Evolutionary conservation across 2,329 filamentous ascomycete species (phyloP), one percentile per base, ranked within the genome.

Genomic region (Leptographium galeiforme): DNA sequence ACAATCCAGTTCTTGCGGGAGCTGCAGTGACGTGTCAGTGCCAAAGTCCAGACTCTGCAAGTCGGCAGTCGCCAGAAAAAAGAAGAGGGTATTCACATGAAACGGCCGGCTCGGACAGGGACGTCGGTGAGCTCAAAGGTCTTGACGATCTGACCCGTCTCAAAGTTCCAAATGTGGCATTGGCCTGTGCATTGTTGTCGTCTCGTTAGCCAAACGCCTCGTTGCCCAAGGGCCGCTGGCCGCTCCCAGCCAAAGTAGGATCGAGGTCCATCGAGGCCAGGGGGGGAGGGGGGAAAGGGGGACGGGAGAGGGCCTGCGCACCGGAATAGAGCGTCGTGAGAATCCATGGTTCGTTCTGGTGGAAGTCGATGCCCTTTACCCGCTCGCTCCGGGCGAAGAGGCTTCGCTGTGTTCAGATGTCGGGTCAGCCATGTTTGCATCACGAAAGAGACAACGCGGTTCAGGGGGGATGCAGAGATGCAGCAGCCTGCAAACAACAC

Each of bases 1-100:
- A 95, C 88, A 62, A 95, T 94, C 93, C 93, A 98, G 72, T 97
- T 98, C 82, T 98, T 98, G 63, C 93, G 82, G 61, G 93, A 88
- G 65, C 57, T 58, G 44, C 11, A 34, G 14, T 38, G 11, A 16
- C 30, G 43, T 41, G 43, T 44, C 18, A 49, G 34, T 16, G 8
- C 25, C 25, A 2, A 25, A 25, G 25, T 25, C 25, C 25, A 25
- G 25, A 25, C 25, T 25, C 7, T 19, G 14, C 19, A 13, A 2
- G 44, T 16, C 34, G 16, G 40, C 7, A 30, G 4, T 4, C 8
- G 39, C 12, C 16, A 7, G 18, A 2, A 18, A 25, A 41, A 7
- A 39, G 41, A 7, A 39, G 41, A 4, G 4, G 18, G 8, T 25
- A 51, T 53, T 25, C 40, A 58, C 57, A 98, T 82, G 70, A 98